Conservation (phyloP, 148 eudicot genomes). For the Chenopodium album region DNA sequence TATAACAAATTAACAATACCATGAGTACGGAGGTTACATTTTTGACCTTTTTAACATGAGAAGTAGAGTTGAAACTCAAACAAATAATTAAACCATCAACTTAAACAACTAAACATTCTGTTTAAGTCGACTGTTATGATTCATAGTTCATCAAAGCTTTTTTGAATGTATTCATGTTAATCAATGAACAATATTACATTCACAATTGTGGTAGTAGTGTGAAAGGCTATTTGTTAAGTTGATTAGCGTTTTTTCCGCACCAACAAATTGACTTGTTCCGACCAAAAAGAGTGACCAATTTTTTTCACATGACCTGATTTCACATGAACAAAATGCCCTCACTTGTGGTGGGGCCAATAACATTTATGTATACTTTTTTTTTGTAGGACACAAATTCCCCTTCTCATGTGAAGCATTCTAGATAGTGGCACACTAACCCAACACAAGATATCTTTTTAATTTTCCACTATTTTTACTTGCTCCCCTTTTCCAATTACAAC, state of each 20-base stretch:
- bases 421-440: conserved; percentile 1
- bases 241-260: neutral
- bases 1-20: too few species aligned
- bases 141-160: too few species aligned
- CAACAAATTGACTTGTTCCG: neutral
- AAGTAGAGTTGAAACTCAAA: too few species aligned
- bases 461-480: neutral
- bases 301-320: neutral
- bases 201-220: neutral
- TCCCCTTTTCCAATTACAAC: neutral
- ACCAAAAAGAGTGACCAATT: conserved; percentile 15
- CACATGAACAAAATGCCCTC: neutral
- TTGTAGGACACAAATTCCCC: conserved; percentile 29
- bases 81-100: too few species aligned
- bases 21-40: too few species aligned
- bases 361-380: neutral
- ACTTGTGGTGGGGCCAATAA: neutral
- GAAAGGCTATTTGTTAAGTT: too few species aligned
- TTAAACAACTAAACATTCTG: too few species aligned
- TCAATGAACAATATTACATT: neutral
- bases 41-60: too few species aligned
- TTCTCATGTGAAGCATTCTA: conserved; percentile 7
- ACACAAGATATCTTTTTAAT: neutral
- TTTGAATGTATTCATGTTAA: too few species aligned
- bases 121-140: too few species aligned